Base-by-base conservation (phyloP, 78 protist species). In the Protostelium mycophagum region DNA sequence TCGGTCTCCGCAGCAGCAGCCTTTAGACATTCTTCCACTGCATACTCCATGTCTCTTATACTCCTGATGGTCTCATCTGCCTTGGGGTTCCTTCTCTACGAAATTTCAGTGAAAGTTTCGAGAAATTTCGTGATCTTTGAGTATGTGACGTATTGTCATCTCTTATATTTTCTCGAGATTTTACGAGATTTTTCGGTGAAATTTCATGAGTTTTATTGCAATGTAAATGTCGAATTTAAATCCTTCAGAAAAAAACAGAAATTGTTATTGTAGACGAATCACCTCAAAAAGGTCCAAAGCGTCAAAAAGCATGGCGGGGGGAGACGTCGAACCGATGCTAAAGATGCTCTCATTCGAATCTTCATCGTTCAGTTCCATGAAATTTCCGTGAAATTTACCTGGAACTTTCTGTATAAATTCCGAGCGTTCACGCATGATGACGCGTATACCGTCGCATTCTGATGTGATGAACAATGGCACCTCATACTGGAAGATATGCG, bases 1-100 rank as follows among this genome's bases (percentile, higher is more conserved):
- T 31, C 29, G n/a, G 88, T 87, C 37, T 94, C 97, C 84, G 83
- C 91, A 0, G 93, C 95, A 0, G 98, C 98, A 28, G 97, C 98
- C 9, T 83, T 91, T 28, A 97, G 86, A 91, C 98, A 97, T 28
- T 83, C 36, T 34, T 90, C 93, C 1, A 97, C 97, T 0, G 98
- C 98, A 28, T 63, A 37, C 23, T 86, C 83, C 38, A 97, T 51
- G 73, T 51, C 90, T 1, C 35, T 37, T 1, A 96, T 90, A 0
- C 29, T 35, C 28, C 96, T 84, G 37, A 96, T 93, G n/a, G 5
- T 39, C 37, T 96, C 96, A 89, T 97, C 96, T 5, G 96, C 94
- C 51, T 86, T 83, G 36, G 98, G 96, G 34, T 84, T 85, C 28
- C 93, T 91, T 23, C n/a, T 86, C 37, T 89, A n/a, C 25, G 23